Base-by-base conservation (phyloP, 2,329 filamentous ascomycete genomes). In the Metarhizium rileyi region DNA sequence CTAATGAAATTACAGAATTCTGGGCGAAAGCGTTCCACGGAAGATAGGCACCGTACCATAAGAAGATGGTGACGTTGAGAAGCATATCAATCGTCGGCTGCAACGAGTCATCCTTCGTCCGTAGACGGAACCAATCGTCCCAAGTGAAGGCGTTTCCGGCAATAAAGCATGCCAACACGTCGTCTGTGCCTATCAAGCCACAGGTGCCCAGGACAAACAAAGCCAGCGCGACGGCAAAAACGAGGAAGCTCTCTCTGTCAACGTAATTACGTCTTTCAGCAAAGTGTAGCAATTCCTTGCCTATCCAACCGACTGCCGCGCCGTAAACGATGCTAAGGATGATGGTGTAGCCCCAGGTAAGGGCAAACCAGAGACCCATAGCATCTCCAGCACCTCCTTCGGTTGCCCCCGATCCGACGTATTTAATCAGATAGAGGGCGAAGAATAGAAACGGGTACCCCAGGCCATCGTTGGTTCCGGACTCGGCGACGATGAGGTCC, bases 1-100 rank as follows among this genome's bases (percentile, higher is more conserved):
- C 82, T 22, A 90, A 73, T 0, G 88, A 80, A 25, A 94, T 82
- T 16, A 93, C 76, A 8, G 70, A 63, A 63, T 87, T 91, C 56
- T 60, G 57, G 1, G 75, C 66, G 56, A 96, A 95, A 25, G 70
- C 71, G 5, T 71, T 64, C 90, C 90, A 96, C 0, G 90, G 90
- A 52, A 85, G 87, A 10, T 90, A 80, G 0, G 88, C 87, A 3
- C 90, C 90, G 58, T 87, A 91, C 90, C 89, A 96, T 66, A 95
- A 80, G 64, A 96, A 96, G 38, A 96, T 78, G 20, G 83, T 75
- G 3, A 94, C 80, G 62, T 95, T 96, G 50, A 96, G 82, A 2
- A 96, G 75, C 89, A 95, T 95, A 64, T 96, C 90, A 43, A 96
- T 86, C 0, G 90, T 95, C 0, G 90, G 90, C 63, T 96, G 90